These are phyloP conservation scores for Smallanthus sonchifolius DNA, from an alignment of 129 eudicot genomes.

Conservation along the genomic window DNA sequence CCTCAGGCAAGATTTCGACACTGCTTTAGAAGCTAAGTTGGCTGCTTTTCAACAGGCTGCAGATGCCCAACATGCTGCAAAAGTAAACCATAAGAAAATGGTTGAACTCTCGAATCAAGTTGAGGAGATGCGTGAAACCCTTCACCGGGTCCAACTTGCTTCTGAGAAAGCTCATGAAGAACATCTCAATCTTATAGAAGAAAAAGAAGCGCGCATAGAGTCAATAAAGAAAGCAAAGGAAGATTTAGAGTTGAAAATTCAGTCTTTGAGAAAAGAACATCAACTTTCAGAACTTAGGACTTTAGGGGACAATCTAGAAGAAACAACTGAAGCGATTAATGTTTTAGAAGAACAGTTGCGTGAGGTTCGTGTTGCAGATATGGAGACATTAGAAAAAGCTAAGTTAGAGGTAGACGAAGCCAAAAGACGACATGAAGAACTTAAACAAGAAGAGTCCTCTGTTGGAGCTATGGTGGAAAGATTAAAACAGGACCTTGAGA, in stretches of 20 bases:
- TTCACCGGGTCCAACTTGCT: slow-evolving; percentile 47
- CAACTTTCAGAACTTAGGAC: slow-evolving; percentile 28
- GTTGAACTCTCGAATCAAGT: slow-evolving; percentile 55
- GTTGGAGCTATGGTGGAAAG: slow-evolving; percentile 34
- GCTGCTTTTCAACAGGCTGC: slow-evolving; percentile 56
- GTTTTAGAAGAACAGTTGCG: slow-evolving; percentile 55
- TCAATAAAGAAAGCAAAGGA: slow-evolving; percentile 38
- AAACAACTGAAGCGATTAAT: slow-evolving; percentile 42
- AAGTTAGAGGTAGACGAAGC: slow-evolving; percentile 49
- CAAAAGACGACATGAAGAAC: slow-evolving; percentile 37
- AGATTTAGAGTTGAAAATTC: slow-evolving; percentile 35
- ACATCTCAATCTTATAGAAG: slow-evolving; percentile 36
- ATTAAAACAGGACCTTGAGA: slow-evolving; percentile 47
- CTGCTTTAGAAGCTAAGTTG: slow-evolving; percentile 51
- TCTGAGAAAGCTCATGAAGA: slow-evolving; percentile 48
- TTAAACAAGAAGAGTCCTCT: slow-evolving; percentile 39
- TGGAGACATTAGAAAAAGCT: slow-evolving; percentile 29
- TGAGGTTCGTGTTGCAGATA: slow-evolving; percentile 43
- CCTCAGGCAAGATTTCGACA: slow-evolving; percentile 68
- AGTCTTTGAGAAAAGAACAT: slow-evolving; percentile 37
- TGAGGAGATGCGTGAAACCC: slow-evolving; percentile 40
- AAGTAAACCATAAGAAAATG: slow-evolving; percentile 46
- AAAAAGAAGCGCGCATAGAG: slow-evolving; percentile 37
- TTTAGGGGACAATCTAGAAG: slow-evolving; percentile 49
- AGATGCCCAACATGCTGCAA: slow-evolving; percentile 60